Evolutionary conservation across 2,329 filamentous ascomycete species (phyloP), one percentile per base, ranked within the genome.

Genomic region (Gyromitra esculenta): DNA sequence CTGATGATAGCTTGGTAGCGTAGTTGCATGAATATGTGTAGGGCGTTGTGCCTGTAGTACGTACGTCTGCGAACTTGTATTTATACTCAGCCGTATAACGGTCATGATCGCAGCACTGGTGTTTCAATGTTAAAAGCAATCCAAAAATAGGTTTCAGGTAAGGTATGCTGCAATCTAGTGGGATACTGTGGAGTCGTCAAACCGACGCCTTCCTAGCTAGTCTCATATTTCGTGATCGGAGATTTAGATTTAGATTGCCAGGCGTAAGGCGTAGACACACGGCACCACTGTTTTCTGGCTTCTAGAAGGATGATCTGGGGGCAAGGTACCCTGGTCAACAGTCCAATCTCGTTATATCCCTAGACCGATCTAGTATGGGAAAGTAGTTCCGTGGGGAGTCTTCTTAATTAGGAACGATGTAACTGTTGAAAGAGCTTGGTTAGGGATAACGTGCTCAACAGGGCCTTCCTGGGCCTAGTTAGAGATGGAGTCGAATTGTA

Each of bases 221-320:
- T 63, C 63, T 69, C 64, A 62, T 74, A 69, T 75, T 59, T 59
- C 59, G 64, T 70, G 66, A 71, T 71, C 72, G 59, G 65, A 57
- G 60, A 65, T 64, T 59, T 57, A 57, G 60, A 65, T 64, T 59
- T 57, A 62, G 65, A 45, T 56, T 66, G 4, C 31, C 63, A 43
- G 54, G 56, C 15, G 45, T 52, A 57, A 54, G 54, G 56, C 43
- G 64, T 48, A 56, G 67, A 54, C 45, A 71, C 45, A 71, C 56
- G 13, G 56, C 45, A 13, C 39, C 11, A 15, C 39, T 43, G 63
- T 63, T 75, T 75, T 57, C 15, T 48, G 9, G 56, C 59, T 75
- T 75, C 72, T 75, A 65, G 65, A 75, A 75, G 48, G 59, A 39
- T 35, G 48, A 37, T 64, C 62, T 35, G 9, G 63, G 25, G 25